phyloP scores from a whole-genome alignment of 1,284 basidiomycete species.

The Lignosus rhinocerotis region DNA sequence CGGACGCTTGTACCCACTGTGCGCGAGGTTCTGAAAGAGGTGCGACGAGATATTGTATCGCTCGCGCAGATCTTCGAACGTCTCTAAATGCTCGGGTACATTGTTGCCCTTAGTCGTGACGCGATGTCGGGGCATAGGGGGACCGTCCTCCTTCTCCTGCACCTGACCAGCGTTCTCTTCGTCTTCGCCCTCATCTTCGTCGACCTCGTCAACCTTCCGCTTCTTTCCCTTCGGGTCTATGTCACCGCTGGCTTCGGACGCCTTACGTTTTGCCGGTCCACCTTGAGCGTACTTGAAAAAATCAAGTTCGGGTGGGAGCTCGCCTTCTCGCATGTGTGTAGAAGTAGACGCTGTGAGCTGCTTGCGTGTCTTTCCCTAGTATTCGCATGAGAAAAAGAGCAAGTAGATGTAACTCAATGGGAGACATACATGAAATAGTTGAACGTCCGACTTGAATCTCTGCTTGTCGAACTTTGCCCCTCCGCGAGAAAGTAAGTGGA shows the following conservation, averaged over 20 bases:
- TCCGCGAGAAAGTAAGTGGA: slow-evolving; percentile 34
- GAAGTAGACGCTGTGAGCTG: slow-evolving; percentile 27
- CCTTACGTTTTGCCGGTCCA: slow-evolving; percentile 46
- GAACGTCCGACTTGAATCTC: slow-evolving; percentile 55
- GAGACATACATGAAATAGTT: slow-evolving; percentile 66
- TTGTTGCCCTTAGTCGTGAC: slow-evolving; percentile 70
- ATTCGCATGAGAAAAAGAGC: background rate
- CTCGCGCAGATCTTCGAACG: slow-evolving; percentile 58
- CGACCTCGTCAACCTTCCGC: slow-evolving; percentile 33
- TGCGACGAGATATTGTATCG: slow-evolving; percentile 55
- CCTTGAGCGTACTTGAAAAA: slow-evolving; percentile 84
- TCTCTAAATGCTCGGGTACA: slow-evolving; percentile 57
- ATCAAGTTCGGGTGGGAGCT: slow-evolving; percentile 79
- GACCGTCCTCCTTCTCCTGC: slow-evolving; percentile 29
- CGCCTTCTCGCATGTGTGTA: slow-evolving; percentile 35
- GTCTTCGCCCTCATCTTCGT: slow-evolving; percentile 31
- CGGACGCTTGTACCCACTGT: slow-evolving; percentile 60
- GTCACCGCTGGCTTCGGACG: slow-evolving; percentile 14
- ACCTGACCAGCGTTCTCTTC: slow-evolving; percentile 33
- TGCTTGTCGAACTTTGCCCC: slow-evolving; percentile 39
- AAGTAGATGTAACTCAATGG: background rate
- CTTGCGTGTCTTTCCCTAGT: slow-evolving; percentile 21
- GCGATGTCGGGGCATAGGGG: slow-evolving; percentile 50
- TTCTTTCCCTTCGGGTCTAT: slow-evolving; percentile 37
- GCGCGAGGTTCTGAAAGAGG: slow-evolving; percentile 59